A percentile compares a stretch with the other conserved stretches of the same genome.
These are phyloP conservation scores for Prillingera fragicola DNA, from an alignment of 1,284 basidiomycete genomes.

Conservation along the genomic window DNA sequence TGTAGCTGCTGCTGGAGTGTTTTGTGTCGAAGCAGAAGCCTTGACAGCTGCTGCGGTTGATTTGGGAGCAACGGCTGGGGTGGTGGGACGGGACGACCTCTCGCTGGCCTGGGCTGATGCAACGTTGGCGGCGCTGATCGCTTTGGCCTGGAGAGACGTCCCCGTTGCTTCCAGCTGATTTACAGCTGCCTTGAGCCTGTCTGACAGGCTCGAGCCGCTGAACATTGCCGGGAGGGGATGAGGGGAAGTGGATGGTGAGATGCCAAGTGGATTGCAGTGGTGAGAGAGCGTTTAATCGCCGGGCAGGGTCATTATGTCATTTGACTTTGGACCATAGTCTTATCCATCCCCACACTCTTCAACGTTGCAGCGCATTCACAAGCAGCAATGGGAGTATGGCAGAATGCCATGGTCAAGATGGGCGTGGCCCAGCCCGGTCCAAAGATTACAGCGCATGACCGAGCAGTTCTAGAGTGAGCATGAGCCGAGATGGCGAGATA, in stretches of 20 bases:
- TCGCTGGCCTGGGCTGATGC: too few relatives aligned
- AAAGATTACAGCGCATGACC: constrained; percentile 88
- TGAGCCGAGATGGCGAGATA: constrained; percentile 2
- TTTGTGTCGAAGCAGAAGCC: too few relatives aligned
- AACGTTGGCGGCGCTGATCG: constrained; percentile 18
- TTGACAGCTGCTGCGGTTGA: too few relatives aligned
- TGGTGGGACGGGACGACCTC: too few relatives aligned
- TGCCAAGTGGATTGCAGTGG: neutral
- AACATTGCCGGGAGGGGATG: constrained; percentile 25
- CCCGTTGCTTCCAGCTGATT: constrained; percentile 3
- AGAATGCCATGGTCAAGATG: constrained; percentile 37
- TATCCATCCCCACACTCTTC: neutral
- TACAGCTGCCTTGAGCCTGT: constrained; percentile 35
- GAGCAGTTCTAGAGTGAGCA: constrained; percentile 84
- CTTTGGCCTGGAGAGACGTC: constrained; percentile 29
- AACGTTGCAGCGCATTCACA: too few relatives aligned
- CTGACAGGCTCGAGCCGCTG: constrained; percentile 29
- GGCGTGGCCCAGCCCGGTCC: constrained; percentile 65
- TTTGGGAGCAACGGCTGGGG: too few relatives aligned
- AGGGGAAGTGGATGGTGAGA: neutral
- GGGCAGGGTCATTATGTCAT: neutral
- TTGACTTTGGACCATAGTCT: neutral
- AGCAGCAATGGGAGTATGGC: constrained; percentile 36
- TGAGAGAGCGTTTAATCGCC: neutral
- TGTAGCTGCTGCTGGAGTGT: too few relatives aligned